phyloP scores from a whole-genome alignment of 257 asterid species.

The Salvia hispanica region DNA sequence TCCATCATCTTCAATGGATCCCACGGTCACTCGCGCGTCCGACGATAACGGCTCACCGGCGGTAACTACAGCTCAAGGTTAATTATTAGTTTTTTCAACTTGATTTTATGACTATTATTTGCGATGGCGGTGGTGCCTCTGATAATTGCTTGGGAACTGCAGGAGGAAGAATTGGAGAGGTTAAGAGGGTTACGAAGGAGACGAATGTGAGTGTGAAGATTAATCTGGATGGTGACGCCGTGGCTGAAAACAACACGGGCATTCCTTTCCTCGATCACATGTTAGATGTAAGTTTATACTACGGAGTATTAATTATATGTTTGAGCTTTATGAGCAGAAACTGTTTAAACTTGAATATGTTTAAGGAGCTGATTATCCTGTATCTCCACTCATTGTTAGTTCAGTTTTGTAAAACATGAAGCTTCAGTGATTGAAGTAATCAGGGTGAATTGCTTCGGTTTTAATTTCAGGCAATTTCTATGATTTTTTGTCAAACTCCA shows the following conservation, averaged over 20 bases:
- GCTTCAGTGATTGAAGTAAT: not conserved
- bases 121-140: not conserved
- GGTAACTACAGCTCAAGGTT: slow-evolving; percentile 47
- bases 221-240: slow-evolving; percentile 85
- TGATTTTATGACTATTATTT: not conserved
- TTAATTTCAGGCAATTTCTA: not conserved
- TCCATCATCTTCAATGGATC: slow-evolving; percentile 41
- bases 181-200: slow-evolving; percentile 88
- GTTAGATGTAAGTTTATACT: slow-evolving; percentile 83
- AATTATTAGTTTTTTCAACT: not conserved
- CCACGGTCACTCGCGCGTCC: slow-evolving; percentile 39
- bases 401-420: slow-evolving; percentile 1
- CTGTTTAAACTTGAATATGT: slow-evolving; percentile 17
- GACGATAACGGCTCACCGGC: slow-evolving; percentile 56
- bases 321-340: not conserved
- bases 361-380: not conserved
- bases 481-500: not conserved
- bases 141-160: slow-evolving; percentile 14
- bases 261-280: slow-evolving; percentile 94
- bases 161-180: slow-evolving; percentile 80
- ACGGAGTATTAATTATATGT: slow-evolving; percentile 10
- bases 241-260: slow-evolving; percentile 77
- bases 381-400: not conserved
- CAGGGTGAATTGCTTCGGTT: slow-evolving; percentile 3
- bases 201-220: slow-evolving; percentile 82